Evolutionary conservation across 1,284 basidiomycete species (phyloP).

Genomic region (Pascua sp.): DNA sequence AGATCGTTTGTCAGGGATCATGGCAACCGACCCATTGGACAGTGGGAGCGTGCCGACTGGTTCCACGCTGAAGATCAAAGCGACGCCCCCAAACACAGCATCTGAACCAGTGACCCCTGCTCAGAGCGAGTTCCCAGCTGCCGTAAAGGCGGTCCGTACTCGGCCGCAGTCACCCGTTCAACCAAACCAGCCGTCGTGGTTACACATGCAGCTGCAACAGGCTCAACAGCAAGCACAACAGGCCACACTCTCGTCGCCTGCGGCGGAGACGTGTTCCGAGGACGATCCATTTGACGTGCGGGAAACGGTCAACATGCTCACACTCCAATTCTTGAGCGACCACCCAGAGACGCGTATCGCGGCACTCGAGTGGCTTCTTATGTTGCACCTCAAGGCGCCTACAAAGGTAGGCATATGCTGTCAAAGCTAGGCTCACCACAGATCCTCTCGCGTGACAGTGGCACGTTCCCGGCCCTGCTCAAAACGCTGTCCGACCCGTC

Average conservation of each 20-base stretch:
- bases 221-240: constrained; percentile 1
- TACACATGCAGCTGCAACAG: constrained; percentile 1
- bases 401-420: constrained; percentile 62
- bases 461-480: constrained; percentile 89
- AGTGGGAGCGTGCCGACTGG: constrained; percentile 9
- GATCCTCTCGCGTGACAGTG: constrained; percentile 94
- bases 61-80: constrained; percentile 10
- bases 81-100: constrained; percentile 2
- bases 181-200: neutral
- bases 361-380: constrained; percentile 94
- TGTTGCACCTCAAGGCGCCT: constrained; percentile 97
- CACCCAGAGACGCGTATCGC: constrained; percentile 94
- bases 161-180: constrained; percentile 31
- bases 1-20: constrained; percentile 4
- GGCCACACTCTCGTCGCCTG: constrained; percentile 23
- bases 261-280: constrained; percentile 49
- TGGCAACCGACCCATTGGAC: constrained; percentile 32
- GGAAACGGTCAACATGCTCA: constrained; percentile 85
- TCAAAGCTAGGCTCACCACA: constrained; percentile 39
- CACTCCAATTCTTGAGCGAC: constrained; percentile 90
- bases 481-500: constrained; percentile 96
- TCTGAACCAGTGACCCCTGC: constrained; percentile 49
- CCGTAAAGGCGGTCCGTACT: constrained; percentile 16
- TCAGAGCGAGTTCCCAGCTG: constrained; percentile 32
- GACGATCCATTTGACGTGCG: constrained; percentile 88